phyloP scores from a whole-genome alignment of 2,329 filamentous ascomycete genomes.

The Ophiostoma pallidulum region DNA sequence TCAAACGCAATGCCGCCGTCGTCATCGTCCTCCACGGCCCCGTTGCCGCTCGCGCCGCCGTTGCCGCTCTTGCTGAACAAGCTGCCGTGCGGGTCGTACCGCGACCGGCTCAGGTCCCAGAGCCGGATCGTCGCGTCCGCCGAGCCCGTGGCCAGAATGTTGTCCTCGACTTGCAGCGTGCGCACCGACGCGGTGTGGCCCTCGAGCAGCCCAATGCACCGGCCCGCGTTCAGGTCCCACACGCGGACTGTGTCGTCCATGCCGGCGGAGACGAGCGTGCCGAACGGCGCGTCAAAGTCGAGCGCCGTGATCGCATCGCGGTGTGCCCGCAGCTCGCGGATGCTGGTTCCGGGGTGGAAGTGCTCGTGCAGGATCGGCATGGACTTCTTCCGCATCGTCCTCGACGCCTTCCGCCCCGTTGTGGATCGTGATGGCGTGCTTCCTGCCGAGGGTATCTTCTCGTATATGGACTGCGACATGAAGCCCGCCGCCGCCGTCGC shows the following conservation, averaged over 20 bases:
- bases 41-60: slow-evolving; percentile 44
- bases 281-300: slow-evolving; percentile 96
- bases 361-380: slow-evolving; percentile 96
- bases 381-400: slow-evolving; percentile 62
- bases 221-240: slow-evolving; percentile 90
- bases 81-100: slow-evolving; percentile 64
- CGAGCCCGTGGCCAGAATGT: slow-evolving; percentile 87
- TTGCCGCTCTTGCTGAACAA: slow-evolving; percentile 41
- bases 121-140: slow-evolving; percentile 89
- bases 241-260: slow-evolving; percentile 90
- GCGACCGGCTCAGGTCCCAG: slow-evolving; percentile 87
- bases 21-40: slow-evolving; percentile 45
- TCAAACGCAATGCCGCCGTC: slow-evolving; percentile 64
- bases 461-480: slow-evolving; percentile 97
- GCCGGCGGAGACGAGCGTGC: slow-evolving; percentile 84
- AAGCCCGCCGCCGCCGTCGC: slow-evolving; percentile 42
- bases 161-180: slow-evolving; percentile 87
- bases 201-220: slow-evolving; percentile 84
- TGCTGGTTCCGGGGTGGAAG: slow-evolving; percentile 78
- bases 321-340: slow-evolving; percentile 83
- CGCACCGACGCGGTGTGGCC: slow-evolving; percentile 92
- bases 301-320: slow-evolving; percentile 79
- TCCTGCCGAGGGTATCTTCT: slow-evolving; percentile 61
- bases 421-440: slow-evolving; percentile 38
- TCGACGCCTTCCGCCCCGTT: slow-evolving; percentile 32